Evolutionary conservation across 306 rosid species (phyloP), one percentile per base, ranked within the genome.

Genomic region (Sicyos edulis): DNA sequence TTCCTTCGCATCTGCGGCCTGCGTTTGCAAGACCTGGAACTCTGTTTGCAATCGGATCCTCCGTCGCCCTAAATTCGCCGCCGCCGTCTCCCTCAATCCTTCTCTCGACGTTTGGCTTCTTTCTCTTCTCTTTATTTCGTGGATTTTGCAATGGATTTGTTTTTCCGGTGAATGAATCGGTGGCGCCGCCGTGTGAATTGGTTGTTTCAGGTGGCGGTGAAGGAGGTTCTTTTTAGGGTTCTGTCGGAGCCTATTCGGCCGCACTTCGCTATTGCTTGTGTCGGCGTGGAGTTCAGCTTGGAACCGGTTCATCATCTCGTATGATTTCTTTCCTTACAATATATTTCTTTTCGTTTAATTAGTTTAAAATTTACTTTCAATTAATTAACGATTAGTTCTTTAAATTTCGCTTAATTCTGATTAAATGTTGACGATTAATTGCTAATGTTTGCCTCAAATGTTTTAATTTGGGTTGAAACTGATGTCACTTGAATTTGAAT

Each of bases 181-280:
- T 53, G 10, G 16, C 10, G 57, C 10, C 13, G 56, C n/a, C 10
- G 21, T n/a, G 56, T 50, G 4, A 12, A 19, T 54, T 19, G 29
- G 60, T 24, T 59, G 42, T n/a, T n/a, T n/a, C 76, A 90, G 97
- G 86, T 76, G 17, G 96, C 97, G 20, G 83, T 87, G 59, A 63
- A 78, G 7, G 97, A 88, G 79, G 91, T 86, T 52, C 42, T 85
- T 10, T 63, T 77, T 10, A 87, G 84, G 79, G 88, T 88, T 75
- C 80, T 88, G 1, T 85, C 85, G 6, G 89, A 84, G 82, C 92
- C 97, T 13, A 91, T 88, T 54, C 86, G 96, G 16, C 96, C 95
- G 0, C 73, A 82, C 75, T 91, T 91, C 57, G 86, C 86, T 44
- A 50, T 69, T 47, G 73, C 45, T 8, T 44, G 56, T 37, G 50